Evolutionary conservation across 2,329 filamentous ascomycete species (phyloP).

Genomic region (Huntiella abstrusa): DNA sequence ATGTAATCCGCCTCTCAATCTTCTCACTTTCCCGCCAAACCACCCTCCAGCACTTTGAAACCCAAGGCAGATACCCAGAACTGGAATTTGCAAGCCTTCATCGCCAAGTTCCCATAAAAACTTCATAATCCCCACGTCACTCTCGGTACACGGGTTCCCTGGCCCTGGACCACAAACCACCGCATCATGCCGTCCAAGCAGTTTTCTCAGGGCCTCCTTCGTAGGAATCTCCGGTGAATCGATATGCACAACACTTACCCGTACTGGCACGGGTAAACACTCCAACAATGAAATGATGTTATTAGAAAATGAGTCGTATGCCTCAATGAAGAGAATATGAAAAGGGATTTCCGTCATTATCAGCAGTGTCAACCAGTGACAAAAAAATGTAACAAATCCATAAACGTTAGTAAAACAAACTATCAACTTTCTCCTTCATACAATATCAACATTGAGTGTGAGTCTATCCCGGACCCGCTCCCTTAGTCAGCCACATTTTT

Average conservation of each 20-base stretch:
- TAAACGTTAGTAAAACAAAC: not conserved
- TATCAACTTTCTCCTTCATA: not conserved
- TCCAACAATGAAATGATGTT: slow-evolving; percentile 76
- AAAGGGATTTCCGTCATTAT: slow-evolving; percentile 6
- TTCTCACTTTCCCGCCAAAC: slow-evolving; percentile 46
- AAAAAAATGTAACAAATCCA: not conserved
- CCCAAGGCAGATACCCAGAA: slow-evolving; percentile 75
- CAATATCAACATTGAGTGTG: not conserved
- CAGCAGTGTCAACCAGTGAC: not conserved
- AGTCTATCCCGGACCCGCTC: too few relatives aligned
- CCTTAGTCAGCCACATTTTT: too few relatives aligned
- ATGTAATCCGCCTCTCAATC: slow-evolving; percentile 56
- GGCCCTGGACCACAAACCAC: slow-evolving; percentile 84
- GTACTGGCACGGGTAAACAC: slow-evolving; percentile 39
- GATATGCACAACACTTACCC: slow-evolving; percentile 50
- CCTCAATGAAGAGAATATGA: slow-evolving; percentile 73
- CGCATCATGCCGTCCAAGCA: slow-evolving; percentile 49
- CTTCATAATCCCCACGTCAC: slow-evolving; percentile 70
- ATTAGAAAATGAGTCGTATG: slow-evolving; percentile 92
- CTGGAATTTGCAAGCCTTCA: slow-evolving; percentile 33
- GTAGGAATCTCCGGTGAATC: slow-evolving; percentile 33
- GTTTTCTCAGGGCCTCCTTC: slow-evolving; percentile 14
- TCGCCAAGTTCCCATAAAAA: slow-evolving; percentile 42
- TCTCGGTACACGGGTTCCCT: slow-evolving; percentile 50
- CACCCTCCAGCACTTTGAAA: slow-evolving; percentile 64